These are phyloP conservation scores for Solioccasus polychromus DNA, from an alignment of 768 basidiomycete genomes.

Conservation along the genomic window DNA sequence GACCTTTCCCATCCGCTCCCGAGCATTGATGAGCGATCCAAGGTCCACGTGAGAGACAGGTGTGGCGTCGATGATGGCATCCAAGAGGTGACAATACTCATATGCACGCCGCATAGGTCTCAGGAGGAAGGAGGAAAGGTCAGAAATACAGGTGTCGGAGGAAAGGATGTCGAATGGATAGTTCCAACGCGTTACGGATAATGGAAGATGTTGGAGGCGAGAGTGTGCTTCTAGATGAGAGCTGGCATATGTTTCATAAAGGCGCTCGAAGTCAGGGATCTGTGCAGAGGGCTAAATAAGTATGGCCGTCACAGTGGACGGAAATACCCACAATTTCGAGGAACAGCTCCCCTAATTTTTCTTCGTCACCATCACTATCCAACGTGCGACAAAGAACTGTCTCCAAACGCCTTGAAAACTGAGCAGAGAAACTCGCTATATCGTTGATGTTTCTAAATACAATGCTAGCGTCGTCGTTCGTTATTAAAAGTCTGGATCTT, in stretches of 20 bases:
- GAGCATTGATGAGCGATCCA: slow-evolving; percentile 5
- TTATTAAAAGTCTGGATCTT: slow-evolving; percentile 59
- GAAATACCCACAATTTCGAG: slow-evolving; percentile 60
- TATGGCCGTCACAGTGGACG: too few relatives aligned
- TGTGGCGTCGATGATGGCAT: slow-evolving; percentile 65
- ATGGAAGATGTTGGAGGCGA: slow-evolving; percentile 46
- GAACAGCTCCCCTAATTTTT: slow-evolving; percentile 65
- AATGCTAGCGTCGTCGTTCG: slow-evolving; percentile 55
- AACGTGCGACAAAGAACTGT: slow-evolving; percentile 52
- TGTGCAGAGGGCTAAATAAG: slow-evolving; percentile 30
- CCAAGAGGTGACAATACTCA: slow-evolving; percentile 83
- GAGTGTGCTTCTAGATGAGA: slow-evolving; percentile 66
- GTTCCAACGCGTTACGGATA: slow-evolving; percentile 41
- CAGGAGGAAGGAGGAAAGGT: slow-evolving; percentile 85
- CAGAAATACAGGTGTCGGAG: slow-evolving; percentile 75
- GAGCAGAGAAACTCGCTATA: slow-evolving; percentile 62
- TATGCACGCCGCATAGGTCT: slow-evolving; percentile 94
- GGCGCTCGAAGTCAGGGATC: slow-evolving; percentile 62
- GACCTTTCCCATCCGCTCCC: slow-evolving; percentile 54
- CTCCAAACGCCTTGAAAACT: slow-evolving; percentile 57
- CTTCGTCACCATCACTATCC: slow-evolving; percentile 59
- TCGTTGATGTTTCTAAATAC: slow-evolving; percentile 75
- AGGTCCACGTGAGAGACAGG: slow-evolving; percentile 61
- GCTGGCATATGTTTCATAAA: slow-evolving; percentile 74
- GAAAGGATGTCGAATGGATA: slow-evolving; percentile 65